phyloP scores from a whole-genome alignment of 169 alveolate genomes.

The Eimeria brunetti region DNA sequence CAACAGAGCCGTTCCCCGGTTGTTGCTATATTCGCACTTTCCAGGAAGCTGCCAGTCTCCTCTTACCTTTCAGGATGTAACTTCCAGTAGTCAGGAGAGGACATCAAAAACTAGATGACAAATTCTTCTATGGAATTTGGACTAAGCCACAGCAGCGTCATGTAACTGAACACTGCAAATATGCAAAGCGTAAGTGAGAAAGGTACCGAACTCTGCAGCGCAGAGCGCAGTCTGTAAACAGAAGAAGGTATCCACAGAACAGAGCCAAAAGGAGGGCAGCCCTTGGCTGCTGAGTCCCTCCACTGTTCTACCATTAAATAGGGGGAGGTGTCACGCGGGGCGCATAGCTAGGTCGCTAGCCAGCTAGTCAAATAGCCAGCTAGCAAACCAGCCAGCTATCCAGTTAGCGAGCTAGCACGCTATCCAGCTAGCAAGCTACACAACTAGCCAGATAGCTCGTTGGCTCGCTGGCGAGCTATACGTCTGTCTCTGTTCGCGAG shows the following conservation, averaged over 20 bases:
- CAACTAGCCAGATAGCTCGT: not conserved
- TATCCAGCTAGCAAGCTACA: not conserved
- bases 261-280: not conserved
- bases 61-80: not conserved
- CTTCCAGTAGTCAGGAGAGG: not conserved
- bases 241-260: not conserved
- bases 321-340: not conserved
- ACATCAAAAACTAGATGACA: not conserved
- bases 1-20: not conserved
- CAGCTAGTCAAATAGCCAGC: not conserved
- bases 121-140: not conserved
- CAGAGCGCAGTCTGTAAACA: not conserved
- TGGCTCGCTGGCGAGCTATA: not conserved
- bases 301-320: not conserved
- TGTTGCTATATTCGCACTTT: not conserved
- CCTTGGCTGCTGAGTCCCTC: not conserved
- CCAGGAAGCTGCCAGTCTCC: not conserved
- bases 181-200: not conserved
- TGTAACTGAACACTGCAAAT: not conserved
- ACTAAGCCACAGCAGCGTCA: not conserved
- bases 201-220: not conserved
- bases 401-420: not conserved
- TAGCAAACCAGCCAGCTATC: not conserved
- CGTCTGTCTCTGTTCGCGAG: conserved; percentile 29
- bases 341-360: not conserved